phyloP scores from a whole-genome alignment of 805 yeast species.

The Cyberlindnera xylosilytica region DNA sequence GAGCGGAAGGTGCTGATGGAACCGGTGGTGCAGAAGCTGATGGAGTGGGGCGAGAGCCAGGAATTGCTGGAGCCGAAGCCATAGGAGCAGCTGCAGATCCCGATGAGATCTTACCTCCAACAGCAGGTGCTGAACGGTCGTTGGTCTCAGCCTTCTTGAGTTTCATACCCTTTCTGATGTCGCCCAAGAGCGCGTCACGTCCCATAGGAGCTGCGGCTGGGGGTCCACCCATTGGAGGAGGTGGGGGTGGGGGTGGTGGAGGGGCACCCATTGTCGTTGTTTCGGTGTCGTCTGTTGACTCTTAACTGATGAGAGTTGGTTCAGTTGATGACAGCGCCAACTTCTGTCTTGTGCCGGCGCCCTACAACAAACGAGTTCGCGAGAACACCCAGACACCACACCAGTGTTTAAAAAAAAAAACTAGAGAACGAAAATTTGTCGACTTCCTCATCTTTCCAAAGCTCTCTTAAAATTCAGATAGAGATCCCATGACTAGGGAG shows the following conservation, averaged over 20 bases:
- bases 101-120: conserved; percentile 36
- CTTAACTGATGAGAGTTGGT: not conserved
- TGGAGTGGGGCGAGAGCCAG: conserved; percentile 6
- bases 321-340: not conserved
- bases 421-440: not conserved
- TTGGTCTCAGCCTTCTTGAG: conserved; percentile 63
- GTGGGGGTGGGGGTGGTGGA: conserved; percentile 64
- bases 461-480: too few species aligned
- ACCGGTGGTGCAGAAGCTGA: conserved; percentile 15
- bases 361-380: not conserved
- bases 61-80: conserved; percentile 14
- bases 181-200: conserved; percentile 66
- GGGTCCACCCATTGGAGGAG: conserved; percentile 42
- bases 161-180: conserved; percentile 67
- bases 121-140: conserved; percentile 61
- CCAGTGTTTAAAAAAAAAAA: not conserved
- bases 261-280: conserved; percentile 34
- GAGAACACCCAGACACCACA: not conserved
- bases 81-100: conserved; percentile 3
- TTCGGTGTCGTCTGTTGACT: not conserved
- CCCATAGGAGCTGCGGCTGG: conserved; percentile 43
- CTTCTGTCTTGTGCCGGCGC: not conserved
- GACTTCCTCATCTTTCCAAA: too few species aligned
- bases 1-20: conserved; percentile 20
- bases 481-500: too few species aligned